phyloP scores from a whole-genome alignment of 441 rosid species.

The Corymbia citriodora region DNA sequence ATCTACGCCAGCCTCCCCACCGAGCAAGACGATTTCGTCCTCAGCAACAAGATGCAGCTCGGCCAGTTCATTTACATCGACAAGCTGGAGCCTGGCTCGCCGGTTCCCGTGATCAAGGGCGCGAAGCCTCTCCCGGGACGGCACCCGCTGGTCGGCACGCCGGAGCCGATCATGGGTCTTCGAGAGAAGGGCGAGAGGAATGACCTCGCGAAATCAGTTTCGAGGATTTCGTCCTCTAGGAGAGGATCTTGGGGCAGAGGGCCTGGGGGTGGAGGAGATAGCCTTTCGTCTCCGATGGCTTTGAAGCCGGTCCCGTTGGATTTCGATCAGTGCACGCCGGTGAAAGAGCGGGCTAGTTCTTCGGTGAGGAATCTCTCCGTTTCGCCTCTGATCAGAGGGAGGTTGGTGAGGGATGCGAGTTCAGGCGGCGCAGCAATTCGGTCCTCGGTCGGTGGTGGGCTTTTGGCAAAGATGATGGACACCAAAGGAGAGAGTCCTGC shows the following conservation, averaged over 20 bases:
- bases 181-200: constrained; percentile 36
- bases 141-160: constrained; percentile 79
- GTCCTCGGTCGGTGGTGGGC: constrained; percentile 69
- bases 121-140: constrained; percentile 87
- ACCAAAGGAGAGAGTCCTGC: constrained; percentile 55
- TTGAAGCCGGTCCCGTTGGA: constrained; percentile 79
- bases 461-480: constrained; percentile 52
- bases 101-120: constrained; percentile 73
- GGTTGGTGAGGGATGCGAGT: constrained; percentile 28
- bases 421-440: constrained; percentile 33
- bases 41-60: constrained; percentile 85
- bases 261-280: constrained; percentile 26
- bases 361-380: constrained; percentile 17
- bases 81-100: constrained; percentile 77
- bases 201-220: constrained; percentile 24
- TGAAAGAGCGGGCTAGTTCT: constrained; percentile 29
- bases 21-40: constrained; percentile 66
- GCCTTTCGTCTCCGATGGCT: constrained; percentile 49
- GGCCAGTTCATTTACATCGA: constrained; percentile 92
- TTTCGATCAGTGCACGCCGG: constrained; percentile 84
- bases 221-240: constrained; percentile 27
- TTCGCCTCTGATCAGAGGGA: constrained; percentile 51
- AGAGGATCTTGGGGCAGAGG: constrained; percentile 81
- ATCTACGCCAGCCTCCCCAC: constrained; percentile 80
- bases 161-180: constrained; percentile 71